Base-by-base conservation (phyloP, 192 early-diverging fungal genomes). In the Coemansia sp. region DNA sequence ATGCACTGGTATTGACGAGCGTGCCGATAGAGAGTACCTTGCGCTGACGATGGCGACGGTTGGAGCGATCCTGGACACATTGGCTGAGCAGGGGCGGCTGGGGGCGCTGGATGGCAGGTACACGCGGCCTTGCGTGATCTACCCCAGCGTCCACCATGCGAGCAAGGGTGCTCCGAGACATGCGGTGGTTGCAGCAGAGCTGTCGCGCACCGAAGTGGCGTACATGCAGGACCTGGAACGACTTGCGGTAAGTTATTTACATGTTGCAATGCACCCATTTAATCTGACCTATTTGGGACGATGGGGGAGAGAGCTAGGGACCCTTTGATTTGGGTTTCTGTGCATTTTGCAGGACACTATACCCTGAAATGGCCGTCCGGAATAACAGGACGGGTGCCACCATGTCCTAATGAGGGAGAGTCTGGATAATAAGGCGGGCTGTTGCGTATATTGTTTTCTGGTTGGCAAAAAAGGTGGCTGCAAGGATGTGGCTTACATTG, bases 201-300 rank as follows among this genome's bases (percentile, higher is more conserved):
- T 80, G 28, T 62, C 77, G 17, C 62, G 72, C n/a, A 80, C 77
- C 9, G 77, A 80, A 55, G 63, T 66, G 48, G 77, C 72, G 38
- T 80, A 80, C 33, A 62, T 80, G 57, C 77, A 80, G 55, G 77
- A 80, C 45, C 58, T 80, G 34, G 77, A 80, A 55, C 64, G 65
- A 19, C 68, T 80, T 3, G 59, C 59, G 38, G 64, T 70, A 64
- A 64, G 68, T 57, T n/a, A 7, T 15, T 31, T 5, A 31, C 31
- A 13, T 54, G 10, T 33, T 28, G 20, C 10, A n/a, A n/a, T n/a
- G n/a, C 13, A 6, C 38, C 15, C 15, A 41, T 41, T 41, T 41
- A 13, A 41, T 41, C 15, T 41, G 38, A 17, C 38, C 38, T 41
- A 13, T 41, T 41, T 41, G 38, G 38, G 38, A 41, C 1, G 38